Conservation (phyloP, 1,284 basidiomycete genomes). For the Albatrellus sp. region DNA sequence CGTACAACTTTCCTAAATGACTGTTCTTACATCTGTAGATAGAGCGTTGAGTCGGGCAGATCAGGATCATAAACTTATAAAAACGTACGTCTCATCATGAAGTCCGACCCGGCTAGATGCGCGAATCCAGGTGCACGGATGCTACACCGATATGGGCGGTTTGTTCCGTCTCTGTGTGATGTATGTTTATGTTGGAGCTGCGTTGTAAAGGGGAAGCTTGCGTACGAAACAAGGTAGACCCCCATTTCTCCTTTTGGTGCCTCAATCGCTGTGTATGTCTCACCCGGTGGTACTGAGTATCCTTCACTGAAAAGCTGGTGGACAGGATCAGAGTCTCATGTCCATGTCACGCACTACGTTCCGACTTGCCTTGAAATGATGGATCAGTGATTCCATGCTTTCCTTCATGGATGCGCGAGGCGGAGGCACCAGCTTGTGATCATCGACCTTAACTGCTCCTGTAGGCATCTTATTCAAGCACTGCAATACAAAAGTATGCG, state of each 20-base stretch:
- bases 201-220: slow-evolving; percentile 9
- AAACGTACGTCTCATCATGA: slow-evolving; percentile 81
- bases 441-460: slow-evolving; percentile 90
- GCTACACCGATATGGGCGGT: slow-evolving; percentile 89
- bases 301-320: slow-evolving; percentile 86
- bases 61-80: slow-evolving; percentile 5
- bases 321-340: not conserved
- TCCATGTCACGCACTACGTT: not conserved
- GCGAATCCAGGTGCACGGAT: slow-evolving; percentile 92
- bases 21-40: slow-evolving; percentile 41
- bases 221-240: slow-evolving; percentile 85
- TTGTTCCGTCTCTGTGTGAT: slow-evolving; percentile 68
- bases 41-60: slow-evolving; percentile 6
- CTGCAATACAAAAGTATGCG: slow-evolving; percentile 22
- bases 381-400: slow-evolving; percentile 95
- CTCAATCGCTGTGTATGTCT: slow-evolving; percentile 97
- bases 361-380: slow-evolving; percentile 81
- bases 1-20: not conserved
- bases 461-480: slow-evolving; percentile 96
- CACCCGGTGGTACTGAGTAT: slow-evolving; percentile 93
- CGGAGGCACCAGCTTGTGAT: slow-evolving; percentile 96
- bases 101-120: slow-evolving; percentile 85
- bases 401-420: slow-evolving; percentile 98
- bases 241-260: slow-evolving; percentile 99
- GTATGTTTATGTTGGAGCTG: not conserved